phyloP scores from a whole-genome alignment of 306 rosid species.

The Ormosia semicastrata region DNA sequence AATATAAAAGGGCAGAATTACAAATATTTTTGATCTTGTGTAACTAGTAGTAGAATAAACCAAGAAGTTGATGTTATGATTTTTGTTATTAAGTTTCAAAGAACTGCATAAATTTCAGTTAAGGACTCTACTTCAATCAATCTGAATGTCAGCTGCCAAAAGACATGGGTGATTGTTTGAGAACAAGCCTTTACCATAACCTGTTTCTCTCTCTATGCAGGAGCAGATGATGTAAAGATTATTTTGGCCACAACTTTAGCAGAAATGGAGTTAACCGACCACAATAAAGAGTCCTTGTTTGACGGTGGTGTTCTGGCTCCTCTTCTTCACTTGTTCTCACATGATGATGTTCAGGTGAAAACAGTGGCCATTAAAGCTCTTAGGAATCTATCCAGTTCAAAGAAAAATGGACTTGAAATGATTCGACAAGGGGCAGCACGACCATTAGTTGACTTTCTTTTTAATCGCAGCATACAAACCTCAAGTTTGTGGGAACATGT shows the following conservation, averaged over 20 bases:
- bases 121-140: not conserved
- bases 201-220: constrained; percentile 40
- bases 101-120: not conserved
- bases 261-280: constrained; percentile 81
- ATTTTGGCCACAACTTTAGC: constrained; percentile 65
- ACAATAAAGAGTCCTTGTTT: constrained; percentile 67
- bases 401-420: constrained; percentile 72
- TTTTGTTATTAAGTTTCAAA: not conserved
- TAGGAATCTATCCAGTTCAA: constrained; percentile 68
- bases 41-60: not conserved
- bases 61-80: not conserved
- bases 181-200: constrained; percentile 14
- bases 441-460: constrained; percentile 63
- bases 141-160: not conserved
- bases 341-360: constrained; percentile 49
- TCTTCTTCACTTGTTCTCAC: constrained; percentile 62
- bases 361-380: constrained; percentile 65
- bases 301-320: constrained; percentile 68
- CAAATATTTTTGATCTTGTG: not conserved
- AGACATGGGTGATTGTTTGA: not conserved
- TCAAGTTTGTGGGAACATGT: constrained; percentile 52
- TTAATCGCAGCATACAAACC: constrained; percentile 36
- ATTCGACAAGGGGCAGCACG: constrained; percentile 67
- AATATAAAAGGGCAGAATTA: not conserved
- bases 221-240: constrained; percentile 65